Conservation (phyloP, 2,329 filamentous ascomycete species). For the Aspergillus sp. region DNA sequence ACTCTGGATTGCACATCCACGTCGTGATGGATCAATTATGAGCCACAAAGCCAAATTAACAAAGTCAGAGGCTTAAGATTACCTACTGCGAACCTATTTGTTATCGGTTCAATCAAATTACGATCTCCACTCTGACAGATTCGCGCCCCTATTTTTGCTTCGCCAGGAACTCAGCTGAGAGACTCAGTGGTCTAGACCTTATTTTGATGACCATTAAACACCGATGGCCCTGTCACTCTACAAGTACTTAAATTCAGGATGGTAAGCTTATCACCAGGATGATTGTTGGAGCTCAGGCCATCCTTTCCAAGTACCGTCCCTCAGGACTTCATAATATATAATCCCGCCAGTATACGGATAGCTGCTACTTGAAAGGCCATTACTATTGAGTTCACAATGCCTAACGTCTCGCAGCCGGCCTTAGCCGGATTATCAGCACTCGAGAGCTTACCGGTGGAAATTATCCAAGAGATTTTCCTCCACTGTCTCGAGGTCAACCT, state of each 20-base stretch:
- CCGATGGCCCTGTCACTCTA: background rate
- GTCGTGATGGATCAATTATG: background rate
- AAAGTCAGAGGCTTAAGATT: background rate
- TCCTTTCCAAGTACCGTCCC: background rate
- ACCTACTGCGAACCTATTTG: too few species aligned
- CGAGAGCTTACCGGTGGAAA: conserved; percentile 50
- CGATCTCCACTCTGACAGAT: background rate
- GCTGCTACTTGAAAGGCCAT: background rate
- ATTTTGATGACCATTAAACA: background rate
- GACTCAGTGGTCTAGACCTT: background rate
- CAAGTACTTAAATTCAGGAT: background rate
- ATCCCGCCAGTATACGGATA: background rate
- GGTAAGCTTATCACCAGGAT: background rate
- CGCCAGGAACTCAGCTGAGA: background rate
- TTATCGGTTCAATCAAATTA: too few species aligned
- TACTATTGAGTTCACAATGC: conserved; percentile 19
- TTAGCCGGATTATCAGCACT: conserved; percentile 31
- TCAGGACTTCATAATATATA: background rate
- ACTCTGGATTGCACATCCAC: background rate
- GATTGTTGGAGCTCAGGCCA: background rate
- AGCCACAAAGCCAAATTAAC: background rate
- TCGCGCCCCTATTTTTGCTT: background rate
- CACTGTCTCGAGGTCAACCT: conserved; percentile 51
- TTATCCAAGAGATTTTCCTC: conserved; percentile 56
- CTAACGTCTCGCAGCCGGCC: conserved; percentile 9